Evolutionary conservation across 169 alveolate genomes (phyloP).

Genomic region (Plasmodium vivax): DNA sequence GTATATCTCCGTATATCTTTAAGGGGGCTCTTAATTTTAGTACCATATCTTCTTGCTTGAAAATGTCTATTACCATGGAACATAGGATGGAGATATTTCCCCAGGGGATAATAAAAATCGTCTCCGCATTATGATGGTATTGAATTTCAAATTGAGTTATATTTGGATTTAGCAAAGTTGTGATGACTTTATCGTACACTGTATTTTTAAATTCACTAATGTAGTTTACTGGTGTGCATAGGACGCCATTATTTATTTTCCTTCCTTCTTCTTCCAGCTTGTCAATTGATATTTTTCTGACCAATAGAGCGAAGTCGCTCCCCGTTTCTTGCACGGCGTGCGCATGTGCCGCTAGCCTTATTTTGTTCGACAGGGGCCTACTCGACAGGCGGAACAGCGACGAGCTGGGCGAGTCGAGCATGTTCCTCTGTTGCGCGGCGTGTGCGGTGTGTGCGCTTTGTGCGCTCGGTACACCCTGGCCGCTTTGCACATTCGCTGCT

Average conservation of each 20-base stretch:
- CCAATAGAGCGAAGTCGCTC: conserved; percentile 88
- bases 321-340: conserved; percentile 87
- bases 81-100: conserved; percentile 85
- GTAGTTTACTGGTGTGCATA: conserved; percentile 78
- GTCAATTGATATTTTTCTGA: conserved; percentile 91
- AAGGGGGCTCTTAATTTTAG: conserved; percentile 97
- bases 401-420: conserved; percentile 33
- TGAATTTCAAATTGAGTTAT: conserved; percentile 77
- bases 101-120: conserved; percentile 85
- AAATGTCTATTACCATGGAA: conserved; percentile 80
- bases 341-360: conserved; percentile 85
- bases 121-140: conserved; percentile 75
- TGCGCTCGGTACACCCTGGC: not conserved
- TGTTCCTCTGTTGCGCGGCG: conserved; percentile 30
- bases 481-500: not conserved
- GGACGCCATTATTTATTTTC: conserved; percentile 84
- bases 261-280: conserved; percentile 92
- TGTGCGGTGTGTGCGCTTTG: not conserved
- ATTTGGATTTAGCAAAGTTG: conserved; percentile 80
- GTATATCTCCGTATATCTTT: conserved; percentile 98
- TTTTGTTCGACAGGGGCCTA: conserved; percentile 79
- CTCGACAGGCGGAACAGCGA: conserved; percentile 47
- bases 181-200: conserved; percentile 82
- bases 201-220: conserved; percentile 79
- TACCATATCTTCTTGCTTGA: conserved; percentile 96